Conservation (phyloP, 352 stramenopile genomes). For the Blastocystis sp. region DNA sequence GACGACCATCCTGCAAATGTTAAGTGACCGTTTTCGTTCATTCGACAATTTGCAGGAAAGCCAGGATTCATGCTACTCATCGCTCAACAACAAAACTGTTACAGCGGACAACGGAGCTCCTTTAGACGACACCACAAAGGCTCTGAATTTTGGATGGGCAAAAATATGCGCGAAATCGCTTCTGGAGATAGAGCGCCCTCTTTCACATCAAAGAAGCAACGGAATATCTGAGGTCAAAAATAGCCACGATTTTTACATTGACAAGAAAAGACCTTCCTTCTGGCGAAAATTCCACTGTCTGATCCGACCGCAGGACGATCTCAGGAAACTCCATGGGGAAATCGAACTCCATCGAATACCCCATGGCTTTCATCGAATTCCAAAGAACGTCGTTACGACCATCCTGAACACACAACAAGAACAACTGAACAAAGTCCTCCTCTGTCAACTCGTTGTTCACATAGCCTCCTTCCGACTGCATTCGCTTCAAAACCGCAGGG, state of each 20-base stretch:
- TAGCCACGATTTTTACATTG: neutral
- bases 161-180: neutral
- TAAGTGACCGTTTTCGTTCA: slow-evolving; percentile 37
- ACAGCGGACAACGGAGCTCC: neutral
- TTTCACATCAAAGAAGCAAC: neutral
- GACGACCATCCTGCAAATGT: slow-evolving; percentile 17
- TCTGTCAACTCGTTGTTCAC: slow-evolving; percentile 2
- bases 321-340: neutral
- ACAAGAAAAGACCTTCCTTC: neutral
- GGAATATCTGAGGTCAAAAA: slow-evolving; percentile 10
- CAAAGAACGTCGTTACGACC: neutral
- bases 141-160: neutral
- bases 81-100: neutral
- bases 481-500: neutral
- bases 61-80: slow-evolving; percentile 10
- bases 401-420: slow-evolving; percentile 22
- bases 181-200: neutral
- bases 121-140: neutral
- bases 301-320: neutral
- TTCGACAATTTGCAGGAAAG: slow-evolving; percentile 1
- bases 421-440: slow-evolving; percentile 8
- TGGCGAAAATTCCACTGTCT: slow-evolving; percentile 29
- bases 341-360: neutral
- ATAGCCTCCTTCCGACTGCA: neutral
- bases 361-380: neutral